A percentile compares a stretch with the other conserved stretches of the same genome.
Evolutionary conservation across 139 green algal genomes (phyloP).

Genomic region (Chlamydomonas applanata): DNA sequence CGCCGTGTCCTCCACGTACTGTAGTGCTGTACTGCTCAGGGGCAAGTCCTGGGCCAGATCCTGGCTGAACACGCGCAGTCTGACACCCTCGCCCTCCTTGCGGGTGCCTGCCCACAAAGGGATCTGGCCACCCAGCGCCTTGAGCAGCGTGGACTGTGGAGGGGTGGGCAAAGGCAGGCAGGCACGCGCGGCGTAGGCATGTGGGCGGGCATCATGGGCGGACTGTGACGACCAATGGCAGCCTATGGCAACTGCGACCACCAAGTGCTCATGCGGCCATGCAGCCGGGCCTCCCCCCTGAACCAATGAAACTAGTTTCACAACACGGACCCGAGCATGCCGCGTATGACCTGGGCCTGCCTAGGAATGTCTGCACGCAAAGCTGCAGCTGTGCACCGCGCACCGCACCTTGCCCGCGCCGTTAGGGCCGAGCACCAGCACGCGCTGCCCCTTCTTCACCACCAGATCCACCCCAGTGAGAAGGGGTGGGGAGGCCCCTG

Average conservation of each 20-base stretch:
- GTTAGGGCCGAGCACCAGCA: constrained; percentile 72
- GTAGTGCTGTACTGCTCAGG: constrained; percentile 42
- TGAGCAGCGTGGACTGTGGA: constrained; percentile 23
- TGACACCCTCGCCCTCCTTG: constrained; percentile 52
- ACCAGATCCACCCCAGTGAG: constrained; percentile 43
- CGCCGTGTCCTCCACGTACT: constrained; percentile 55
- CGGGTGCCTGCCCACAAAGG: constrained; percentile 44
- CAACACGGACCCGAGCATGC: too few relatives aligned
- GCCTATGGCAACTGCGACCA: too few relatives aligned
- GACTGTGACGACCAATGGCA: neutral
- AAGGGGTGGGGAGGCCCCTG: constrained; percentile 17
- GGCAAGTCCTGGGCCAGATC: constrained; percentile 78
- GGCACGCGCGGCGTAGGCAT: too few relatives aligned
- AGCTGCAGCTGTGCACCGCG: too few relatives aligned
- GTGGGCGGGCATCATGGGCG: too few relatives aligned
- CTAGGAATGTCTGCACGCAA: too few relatives aligned
- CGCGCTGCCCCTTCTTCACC: constrained; percentile 47
- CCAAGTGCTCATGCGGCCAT: too few relatives aligned
- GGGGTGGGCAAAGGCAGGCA: neutral
- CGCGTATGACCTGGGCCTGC: too few relatives aligned
- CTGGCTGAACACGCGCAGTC: constrained; percentile 68
- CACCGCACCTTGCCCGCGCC: constrained; percentile 30
- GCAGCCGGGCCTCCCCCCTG: too few relatives aligned
- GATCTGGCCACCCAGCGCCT: constrained; percentile 33
- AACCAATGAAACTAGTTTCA: too few relatives aligned